Evolutionary conservation across 805 yeast genomes (phyloP).

Genomic region (Yueomyces sinensis): DNA sequence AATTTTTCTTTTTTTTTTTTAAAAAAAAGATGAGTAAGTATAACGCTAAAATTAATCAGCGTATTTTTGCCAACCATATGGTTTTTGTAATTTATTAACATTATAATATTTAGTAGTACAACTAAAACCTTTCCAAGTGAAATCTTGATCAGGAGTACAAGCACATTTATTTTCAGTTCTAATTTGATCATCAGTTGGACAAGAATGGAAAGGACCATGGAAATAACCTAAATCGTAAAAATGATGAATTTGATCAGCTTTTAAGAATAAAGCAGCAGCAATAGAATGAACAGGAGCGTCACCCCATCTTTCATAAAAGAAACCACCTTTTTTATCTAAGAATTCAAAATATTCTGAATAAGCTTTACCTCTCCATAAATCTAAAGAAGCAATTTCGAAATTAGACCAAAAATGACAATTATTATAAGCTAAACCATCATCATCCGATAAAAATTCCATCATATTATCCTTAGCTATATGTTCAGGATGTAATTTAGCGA

Average conservation of each 20-base stretch:
- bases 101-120: constrained; percentile 52
- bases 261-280: constrained; percentile 62
- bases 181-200: constrained; percentile 54
- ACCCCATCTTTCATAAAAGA: constrained; percentile 87
- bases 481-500: constrained; percentile 45
- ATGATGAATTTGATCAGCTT: constrained; percentile 52
- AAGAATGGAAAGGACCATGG: constrained; percentile 63
- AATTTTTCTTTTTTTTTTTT: not conserved
- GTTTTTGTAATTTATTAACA: constrained; percentile 37
- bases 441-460: constrained; percentile 59
- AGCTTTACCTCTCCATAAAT: constrained; percentile 59
- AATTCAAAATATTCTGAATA: constrained; percentile 54
- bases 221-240: constrained; percentile 70
- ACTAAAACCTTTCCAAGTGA: constrained; percentile 57
- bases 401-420: constrained; percentile 84
- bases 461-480: constrained; percentile 48
- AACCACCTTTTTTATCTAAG: constrained; percentile 63
- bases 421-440: constrained; percentile 61
- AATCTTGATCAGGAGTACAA: constrained; percentile 60
- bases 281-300: constrained; percentile 83
- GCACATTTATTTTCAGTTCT: constrained; percentile 52
- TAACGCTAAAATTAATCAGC: not conserved
- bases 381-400: constrained; percentile 67
- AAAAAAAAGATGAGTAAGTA: too few relatives aligned
- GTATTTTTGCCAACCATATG: constrained; percentile 45